These are phyloP conservation scores for Rhodotorula sphaerocarpa DNA, from an alignment of 768 basidiomycete genomes.

Conservation along the genomic window DNA sequence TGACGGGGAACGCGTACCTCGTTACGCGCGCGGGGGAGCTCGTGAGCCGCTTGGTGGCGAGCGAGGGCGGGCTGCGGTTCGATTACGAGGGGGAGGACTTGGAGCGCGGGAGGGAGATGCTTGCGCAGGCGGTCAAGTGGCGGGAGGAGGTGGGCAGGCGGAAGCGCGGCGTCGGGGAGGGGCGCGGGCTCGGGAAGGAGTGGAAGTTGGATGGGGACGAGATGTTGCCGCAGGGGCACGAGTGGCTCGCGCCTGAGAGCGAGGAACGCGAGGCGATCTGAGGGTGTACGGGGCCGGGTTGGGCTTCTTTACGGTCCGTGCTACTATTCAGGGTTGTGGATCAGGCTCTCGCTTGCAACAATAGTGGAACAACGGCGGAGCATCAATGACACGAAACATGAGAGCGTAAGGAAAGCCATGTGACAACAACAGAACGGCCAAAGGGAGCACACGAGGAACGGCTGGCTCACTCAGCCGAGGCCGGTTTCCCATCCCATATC, in stretches of 20 bases:
- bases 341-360: too few relatives aligned
- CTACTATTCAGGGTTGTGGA: too few relatives aligned
- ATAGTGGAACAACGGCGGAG: too few relatives aligned
- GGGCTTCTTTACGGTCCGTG: too few relatives aligned
- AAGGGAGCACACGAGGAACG: not conserved
- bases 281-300: not conserved
- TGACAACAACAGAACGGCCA: too few relatives aligned
- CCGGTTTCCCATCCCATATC: too few relatives aligned
- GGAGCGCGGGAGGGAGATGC: not conserved
- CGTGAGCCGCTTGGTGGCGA: not conserved
- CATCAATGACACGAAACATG: not conserved
- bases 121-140: not conserved
- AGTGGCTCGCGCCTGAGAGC: not conserved
- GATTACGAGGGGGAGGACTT: not conserved
- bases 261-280: not conserved
- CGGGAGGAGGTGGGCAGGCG: not conserved
- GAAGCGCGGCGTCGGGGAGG: not conserved
- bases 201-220: not conserved
- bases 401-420: not conserved
- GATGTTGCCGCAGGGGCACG: not conserved
- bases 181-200: not conserved
- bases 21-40: slow-evolving; percentile 3
- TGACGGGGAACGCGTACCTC: slow-evolving; percentile 28
- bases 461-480: too few relatives aligned
- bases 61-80: too few relatives aligned